Conservation (phyloP, 2,329 filamentous ascomycete genomes). For the Gremmenia infestans region DNA sequence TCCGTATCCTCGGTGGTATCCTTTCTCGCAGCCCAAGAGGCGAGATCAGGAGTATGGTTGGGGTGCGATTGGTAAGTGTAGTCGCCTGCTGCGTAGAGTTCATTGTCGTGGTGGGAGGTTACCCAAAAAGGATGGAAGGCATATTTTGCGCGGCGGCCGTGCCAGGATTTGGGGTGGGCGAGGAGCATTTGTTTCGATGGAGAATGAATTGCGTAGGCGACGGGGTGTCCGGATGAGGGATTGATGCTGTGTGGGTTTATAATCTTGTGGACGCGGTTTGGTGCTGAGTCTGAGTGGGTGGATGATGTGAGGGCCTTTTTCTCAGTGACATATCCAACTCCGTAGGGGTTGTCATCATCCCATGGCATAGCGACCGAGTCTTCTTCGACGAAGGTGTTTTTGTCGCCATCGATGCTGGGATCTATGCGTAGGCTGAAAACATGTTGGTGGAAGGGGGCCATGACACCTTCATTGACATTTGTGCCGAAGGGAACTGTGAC, state of each 20-base stretch:
- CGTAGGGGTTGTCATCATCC: conserved; percentile 45
- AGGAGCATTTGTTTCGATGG: conserved; percentile 72
- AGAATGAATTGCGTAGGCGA: conserved; percentile 81
- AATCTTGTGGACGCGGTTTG: conserved; percentile 78
- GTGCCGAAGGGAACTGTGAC: conserved; percentile 51
- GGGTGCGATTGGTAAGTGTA: conserved; percentile 32
- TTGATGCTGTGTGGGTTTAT: conserved; percentile 75
- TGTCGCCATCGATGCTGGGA: conserved; percentile 49
- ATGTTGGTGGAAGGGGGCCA: conserved; percentile 57
- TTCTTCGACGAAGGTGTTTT: conserved; percentile 49
- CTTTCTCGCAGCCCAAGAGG: conserved; percentile 72
- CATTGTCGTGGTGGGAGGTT: conserved; percentile 64
- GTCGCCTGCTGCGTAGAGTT: conserved; percentile 31
- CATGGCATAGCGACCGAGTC: conserved; percentile 44
- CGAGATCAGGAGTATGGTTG: conserved; percentile 15
- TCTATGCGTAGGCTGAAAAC: conserved; percentile 52
- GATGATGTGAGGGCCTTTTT: conserved; percentile 27
- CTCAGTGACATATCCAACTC: conserved; percentile 44
- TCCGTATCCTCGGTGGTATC: conserved; percentile 87
- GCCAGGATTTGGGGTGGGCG: conserved; percentile 71
- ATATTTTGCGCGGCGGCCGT: conserved; percentile 88
- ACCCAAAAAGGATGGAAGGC: conserved; percentile 83
- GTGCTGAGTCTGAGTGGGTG: conserved; percentile 39
- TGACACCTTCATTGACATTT: conserved; percentile 54
- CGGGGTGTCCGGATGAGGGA: conserved; percentile 75